phyloP scores from a whole-genome alignment of 139 green algal species.

The Volvox reticuliferus region DNA sequence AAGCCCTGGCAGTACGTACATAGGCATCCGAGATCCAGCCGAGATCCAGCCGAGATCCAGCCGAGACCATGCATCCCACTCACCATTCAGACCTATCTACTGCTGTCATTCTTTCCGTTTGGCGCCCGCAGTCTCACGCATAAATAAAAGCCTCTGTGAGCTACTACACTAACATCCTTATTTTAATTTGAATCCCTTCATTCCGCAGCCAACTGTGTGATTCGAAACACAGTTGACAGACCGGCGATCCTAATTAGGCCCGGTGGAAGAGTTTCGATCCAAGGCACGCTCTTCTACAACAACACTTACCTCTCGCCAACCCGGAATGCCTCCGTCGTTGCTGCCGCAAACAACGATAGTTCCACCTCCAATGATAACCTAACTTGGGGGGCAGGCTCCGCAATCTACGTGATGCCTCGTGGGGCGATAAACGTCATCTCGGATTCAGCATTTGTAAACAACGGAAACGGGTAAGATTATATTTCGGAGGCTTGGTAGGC shows the following conservation, averaged over 20 bases:
- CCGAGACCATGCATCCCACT: too few species aligned
- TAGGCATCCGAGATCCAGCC: too few species aligned
- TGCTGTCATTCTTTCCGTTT: background rate
- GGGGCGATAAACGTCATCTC: background rate
- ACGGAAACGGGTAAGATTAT: background rate
- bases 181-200: too few species aligned
- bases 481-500: too few species aligned
- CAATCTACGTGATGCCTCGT: background rate
- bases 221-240: conserved; percentile 1
- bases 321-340: too few species aligned
- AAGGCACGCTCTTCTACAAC: background rate
- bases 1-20: too few species aligned
- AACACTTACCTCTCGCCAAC: background rate
- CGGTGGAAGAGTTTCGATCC: background rate
- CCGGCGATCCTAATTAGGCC: background rate
- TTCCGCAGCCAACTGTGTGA: conserved; percentile 11
- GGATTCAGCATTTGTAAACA: background rate
- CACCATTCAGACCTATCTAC: too few species aligned
- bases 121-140: background rate
- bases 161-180: too few species aligned
- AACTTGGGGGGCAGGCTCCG: background rate
- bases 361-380: too few species aligned
- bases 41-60: too few species aligned
- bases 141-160: too few species aligned
- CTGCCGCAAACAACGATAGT: too few species aligned